phyloP scores from a whole-genome alignment of 2,329 filamentous ascomycete species.

The Elsinoe australis region DNA sequence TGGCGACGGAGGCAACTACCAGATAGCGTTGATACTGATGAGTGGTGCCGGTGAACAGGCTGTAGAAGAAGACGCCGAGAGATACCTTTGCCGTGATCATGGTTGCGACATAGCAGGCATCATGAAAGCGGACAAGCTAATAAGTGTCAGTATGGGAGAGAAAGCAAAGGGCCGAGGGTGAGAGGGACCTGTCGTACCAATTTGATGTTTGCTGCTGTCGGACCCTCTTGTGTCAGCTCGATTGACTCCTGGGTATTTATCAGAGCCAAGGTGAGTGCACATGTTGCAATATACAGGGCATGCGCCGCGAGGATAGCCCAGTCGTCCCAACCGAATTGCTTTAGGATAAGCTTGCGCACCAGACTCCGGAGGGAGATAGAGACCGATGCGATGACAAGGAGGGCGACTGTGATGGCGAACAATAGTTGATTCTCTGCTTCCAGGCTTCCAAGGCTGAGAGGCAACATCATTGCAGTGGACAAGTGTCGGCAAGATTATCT shows the following conservation, averaged over 20 bases:
- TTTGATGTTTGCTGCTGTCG: not conserved
- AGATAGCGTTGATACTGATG: not conserved
- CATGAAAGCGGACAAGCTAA: not conserved
- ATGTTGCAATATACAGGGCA: constrained; percentile 1
- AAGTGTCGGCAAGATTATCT: too few relatives aligned
- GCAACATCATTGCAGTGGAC: constrained; percentile 14
- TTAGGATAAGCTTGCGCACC: not conserved
- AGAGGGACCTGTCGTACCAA: constrained; percentile 14
- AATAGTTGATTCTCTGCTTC: constrained; percentile 7
- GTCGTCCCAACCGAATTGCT: constrained; percentile 5
- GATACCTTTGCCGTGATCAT: constrained; percentile 6
- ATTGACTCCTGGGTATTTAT: constrained; percentile 4
- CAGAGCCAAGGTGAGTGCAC: constrained; percentile 2
- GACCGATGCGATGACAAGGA: constrained; percentile 8
- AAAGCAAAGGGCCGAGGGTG: not conserved
- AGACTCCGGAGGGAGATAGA: not conserved
- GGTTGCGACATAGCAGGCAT: constrained; percentile 3
- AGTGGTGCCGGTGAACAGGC: not conserved
- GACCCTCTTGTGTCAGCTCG: not conserved
- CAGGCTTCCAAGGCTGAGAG: constrained; percentile 8
- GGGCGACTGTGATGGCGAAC: constrained; percentile 2
- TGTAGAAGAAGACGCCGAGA: constrained; percentile 2
- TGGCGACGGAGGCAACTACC: not conserved
- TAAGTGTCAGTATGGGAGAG: not conserved
- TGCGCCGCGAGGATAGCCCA: constrained; percentile 7